phyloP scores from a whole-genome alignment of 768 basidiomycete genomes.

The Bullera alba region DNA sequence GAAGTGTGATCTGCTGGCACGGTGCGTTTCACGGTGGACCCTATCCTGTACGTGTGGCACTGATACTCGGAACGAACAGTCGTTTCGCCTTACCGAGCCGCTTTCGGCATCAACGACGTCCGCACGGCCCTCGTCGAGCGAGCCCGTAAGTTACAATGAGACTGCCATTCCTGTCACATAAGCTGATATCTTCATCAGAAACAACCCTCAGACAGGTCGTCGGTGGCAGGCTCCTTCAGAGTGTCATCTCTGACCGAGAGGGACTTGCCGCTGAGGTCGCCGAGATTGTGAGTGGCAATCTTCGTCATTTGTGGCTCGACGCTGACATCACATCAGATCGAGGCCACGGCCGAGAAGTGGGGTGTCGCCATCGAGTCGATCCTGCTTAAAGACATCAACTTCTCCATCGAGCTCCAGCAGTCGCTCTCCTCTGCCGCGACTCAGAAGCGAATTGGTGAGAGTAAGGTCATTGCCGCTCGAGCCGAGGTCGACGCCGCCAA shows the following conservation, averaged over 20 bases:
- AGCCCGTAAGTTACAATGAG: constrained; percentile 32
- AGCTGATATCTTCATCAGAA: constrained; percentile 64
- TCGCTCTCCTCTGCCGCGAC: constrained; percentile 91
- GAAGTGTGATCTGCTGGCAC: constrained; percentile 53
- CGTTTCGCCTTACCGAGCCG: constrained; percentile 72
- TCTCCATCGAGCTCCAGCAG: constrained; percentile 80
- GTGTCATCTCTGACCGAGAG: constrained; percentile 92
- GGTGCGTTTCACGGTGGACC: constrained; percentile 17
- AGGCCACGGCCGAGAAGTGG: constrained; percentile 60
- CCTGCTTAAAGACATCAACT: constrained; percentile 60
- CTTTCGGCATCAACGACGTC: constrained; percentile 86
- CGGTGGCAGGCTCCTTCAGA: constrained; percentile 81
- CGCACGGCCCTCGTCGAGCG: constrained; percentile 50
- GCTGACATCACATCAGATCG: constrained; percentile 25
- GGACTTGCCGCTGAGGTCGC: constrained; percentile 48
- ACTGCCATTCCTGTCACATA: neutral
- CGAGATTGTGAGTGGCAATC: constrained; percentile 36
- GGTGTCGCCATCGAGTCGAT: constrained; percentile 95
- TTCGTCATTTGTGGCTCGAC: too few species aligned
- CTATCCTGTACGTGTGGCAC: neutral
- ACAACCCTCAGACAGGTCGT: constrained; percentile 97
- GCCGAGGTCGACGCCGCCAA: constrained; percentile 92
- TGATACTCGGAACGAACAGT: constrained; percentile 17
- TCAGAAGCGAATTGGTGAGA: constrained; percentile 93
- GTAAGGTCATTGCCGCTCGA: constrained; percentile 56